A percentile compares a stretch with the other conserved stretches of the same genome.
Evolutionary conservation across 768 basidiomycete species (phyloP).

Genomic region (Panaeolus papilionaceus): DNA sequence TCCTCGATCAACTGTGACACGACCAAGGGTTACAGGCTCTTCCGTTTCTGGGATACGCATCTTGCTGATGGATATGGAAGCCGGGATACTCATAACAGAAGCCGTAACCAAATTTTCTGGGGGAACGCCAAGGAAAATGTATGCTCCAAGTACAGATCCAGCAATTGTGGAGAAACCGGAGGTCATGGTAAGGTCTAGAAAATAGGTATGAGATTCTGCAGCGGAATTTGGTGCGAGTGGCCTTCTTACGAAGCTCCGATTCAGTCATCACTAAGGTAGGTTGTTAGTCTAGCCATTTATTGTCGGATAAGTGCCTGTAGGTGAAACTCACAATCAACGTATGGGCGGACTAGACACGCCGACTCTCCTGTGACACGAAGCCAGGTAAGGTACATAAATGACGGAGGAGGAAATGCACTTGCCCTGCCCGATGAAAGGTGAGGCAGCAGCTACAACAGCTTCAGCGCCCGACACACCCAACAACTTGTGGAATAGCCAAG

Average conservation of each 20-base stretch:
- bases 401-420: slow-evolving; percentile 8
- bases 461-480: slow-evolving; percentile 95
- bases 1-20: slow-evolving; percentile 83
- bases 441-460: slow-evolving; percentile 90
- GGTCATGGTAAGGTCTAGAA: slow-evolving; percentile 78
- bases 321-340: slow-evolving; percentile 61
- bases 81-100: slow-evolving; percentile 95
- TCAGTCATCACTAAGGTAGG: slow-evolving; percentile 67
- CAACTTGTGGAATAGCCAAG: slow-evolving; percentile 93
- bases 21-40: slow-evolving; percentile 86
- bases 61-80: slow-evolving; percentile 92
- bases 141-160: slow-evolving; percentile 87
- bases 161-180: slow-evolving; percentile 95
- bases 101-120: slow-evolving; percentile 84
- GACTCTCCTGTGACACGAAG: slow-evolving; percentile 57
- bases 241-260: slow-evolving; percentile 72
- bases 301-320: background rate
- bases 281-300: slow-evolving; percentile 9
- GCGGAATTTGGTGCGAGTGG: background rate
- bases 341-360: slow-evolving; percentile 85
- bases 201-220: slow-evolving; percentile 4
- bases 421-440: slow-evolving; percentile 93
- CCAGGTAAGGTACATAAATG: background rate
- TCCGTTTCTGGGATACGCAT: slow-evolving; percentile 85
- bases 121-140: slow-evolving; percentile 80